Evolutionary conservation across 2,329 filamentous ascomycete genomes (phyloP).

Genomic region (Calonectria hawksworthii): DNA sequence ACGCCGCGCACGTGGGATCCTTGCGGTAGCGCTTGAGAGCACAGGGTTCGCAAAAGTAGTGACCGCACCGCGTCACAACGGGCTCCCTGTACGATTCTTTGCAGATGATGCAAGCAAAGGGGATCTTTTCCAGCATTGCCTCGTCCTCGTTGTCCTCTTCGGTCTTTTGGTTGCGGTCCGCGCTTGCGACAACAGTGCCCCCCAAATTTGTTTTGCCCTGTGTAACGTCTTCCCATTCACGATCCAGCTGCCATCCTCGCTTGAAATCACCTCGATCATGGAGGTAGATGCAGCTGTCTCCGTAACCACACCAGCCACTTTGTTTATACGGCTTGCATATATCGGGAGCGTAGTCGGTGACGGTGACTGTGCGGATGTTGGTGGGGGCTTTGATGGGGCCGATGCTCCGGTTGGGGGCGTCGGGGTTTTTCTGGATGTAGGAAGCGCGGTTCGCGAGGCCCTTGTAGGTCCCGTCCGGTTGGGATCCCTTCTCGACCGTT

Average conservation of each 20-base stretch:
- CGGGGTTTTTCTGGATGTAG: slow-evolving; percentile 86
- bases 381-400: slow-evolving; percentile 91
- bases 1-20: slow-evolving; percentile 88
- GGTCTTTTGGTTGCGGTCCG: slow-evolving; percentile 60
- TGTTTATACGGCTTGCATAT: slow-evolving; percentile 91
- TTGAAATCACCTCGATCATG: slow-evolving; percentile 85
- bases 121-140: slow-evolving; percentile 84
- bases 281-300: slow-evolving; percentile 76
- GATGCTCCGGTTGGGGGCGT: slow-evolving; percentile 77
- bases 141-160: slow-evolving; percentile 72
- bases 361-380: slow-evolving; percentile 91
- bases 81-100: slow-evolving; percentile 83
- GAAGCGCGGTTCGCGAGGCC: slow-evolving; percentile 79
- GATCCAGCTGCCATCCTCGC: slow-evolving; percentile 95
- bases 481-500: slow-evolving; percentile 49
- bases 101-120: slow-evolving; percentile 92
- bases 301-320: slow-evolving; percentile 66
- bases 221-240: slow-evolving; percentile 90
- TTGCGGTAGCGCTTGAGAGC: slow-evolving; percentile 89
- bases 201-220: slow-evolving; percentile 76
- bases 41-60: slow-evolving; percentile 96
- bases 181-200: slow-evolving; percentile 74
- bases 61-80: slow-evolving; percentile 89
- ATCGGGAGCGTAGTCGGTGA: slow-evolving; percentile 92
- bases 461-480: slow-evolving; percentile 79